A percentile compares a stretch with the other conserved stretches of the same genome.
phyloP scores from a whole-genome alignment of 1,139 yeast species.

The Diutina mesorugosa region DNA sequence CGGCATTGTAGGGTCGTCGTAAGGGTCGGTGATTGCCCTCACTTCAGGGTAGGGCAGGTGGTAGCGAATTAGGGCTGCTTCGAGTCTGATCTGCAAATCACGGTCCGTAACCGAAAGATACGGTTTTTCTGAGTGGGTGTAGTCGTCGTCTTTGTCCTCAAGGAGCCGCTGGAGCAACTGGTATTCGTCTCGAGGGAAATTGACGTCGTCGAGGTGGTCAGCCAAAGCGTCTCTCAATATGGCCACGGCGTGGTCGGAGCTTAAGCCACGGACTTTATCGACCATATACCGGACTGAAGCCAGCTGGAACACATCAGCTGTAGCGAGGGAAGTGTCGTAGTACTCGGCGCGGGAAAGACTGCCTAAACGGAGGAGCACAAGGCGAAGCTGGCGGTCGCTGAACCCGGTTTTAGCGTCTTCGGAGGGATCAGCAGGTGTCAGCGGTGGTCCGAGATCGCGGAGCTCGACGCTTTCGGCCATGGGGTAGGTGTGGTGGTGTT shows the following conservation, averaged over 20 bases:
- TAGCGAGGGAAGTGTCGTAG: constrained; percentile 4
- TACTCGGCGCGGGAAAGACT: constrained; percentile 17
- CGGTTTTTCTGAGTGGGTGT: not conserved
- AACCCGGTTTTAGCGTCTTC: not conserved
- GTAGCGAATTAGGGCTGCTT: constrained; percentile 28
- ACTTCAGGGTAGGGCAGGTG: constrained; percentile 38
- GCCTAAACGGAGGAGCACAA: constrained; percentile 19
- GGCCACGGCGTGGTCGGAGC: constrained; percentile 14
- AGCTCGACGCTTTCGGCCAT: not conserved
- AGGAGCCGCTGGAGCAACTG: constrained; percentile 19
- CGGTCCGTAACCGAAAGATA: constrained; percentile 8
- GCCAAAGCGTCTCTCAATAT: constrained; percentile 25
- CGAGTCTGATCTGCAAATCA: constrained; percentile 22
- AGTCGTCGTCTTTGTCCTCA: constrained; percentile 6
- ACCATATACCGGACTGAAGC: constrained; percentile 17
- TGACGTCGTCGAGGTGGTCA: constrained; percentile 30
- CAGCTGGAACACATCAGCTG: constrained; percentile 11
- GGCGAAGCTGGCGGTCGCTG: constrained; percentile 7
- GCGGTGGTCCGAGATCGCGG: not conserved
- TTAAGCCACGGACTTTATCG: constrained; percentile 13
- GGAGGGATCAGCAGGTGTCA: not conserved
- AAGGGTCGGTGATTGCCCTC: constrained; percentile 32
- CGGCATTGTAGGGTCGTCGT: constrained; percentile 24
- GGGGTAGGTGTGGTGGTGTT: not conserved
- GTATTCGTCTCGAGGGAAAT: constrained; percentile 25